A percentile compares a stretch with the other conserved stretches of the same genome.
phyloP scores from a whole-genome alignment of 805 yeast species.

The Yarrowia yakushimensis region DNA sequence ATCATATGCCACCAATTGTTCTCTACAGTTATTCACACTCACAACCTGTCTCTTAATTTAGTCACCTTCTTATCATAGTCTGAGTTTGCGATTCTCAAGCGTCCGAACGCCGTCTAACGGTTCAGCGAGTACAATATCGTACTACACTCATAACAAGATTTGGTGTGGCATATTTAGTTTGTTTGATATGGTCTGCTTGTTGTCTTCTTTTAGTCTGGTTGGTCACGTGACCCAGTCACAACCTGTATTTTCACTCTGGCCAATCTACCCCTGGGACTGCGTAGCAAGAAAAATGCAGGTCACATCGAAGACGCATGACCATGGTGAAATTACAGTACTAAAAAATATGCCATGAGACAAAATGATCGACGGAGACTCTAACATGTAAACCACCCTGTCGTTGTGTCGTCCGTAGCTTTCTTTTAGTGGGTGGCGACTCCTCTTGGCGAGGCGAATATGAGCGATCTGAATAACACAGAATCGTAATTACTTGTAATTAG shows the following conservation, averaged over 20 bases:
- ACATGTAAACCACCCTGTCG: too few relatives aligned
- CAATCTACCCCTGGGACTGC: too few relatives aligned
- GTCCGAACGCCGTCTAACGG: background rate
- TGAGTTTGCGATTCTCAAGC: background rate
- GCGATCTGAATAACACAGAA: too few relatives aligned
- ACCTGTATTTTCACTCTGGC: too few relatives aligned
- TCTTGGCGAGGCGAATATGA: background rate
- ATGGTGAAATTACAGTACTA: too few relatives aligned
- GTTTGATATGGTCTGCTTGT: too few relatives aligned
- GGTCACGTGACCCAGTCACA: background rate
- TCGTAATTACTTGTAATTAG: background rate
- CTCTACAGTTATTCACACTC: background rate
- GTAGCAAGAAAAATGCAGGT: background rate
- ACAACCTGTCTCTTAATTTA: background rate
- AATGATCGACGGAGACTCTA: too few relatives aligned
- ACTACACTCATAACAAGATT: too few relatives aligned
- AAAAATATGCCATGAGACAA: background rate
- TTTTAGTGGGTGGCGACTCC: background rate
- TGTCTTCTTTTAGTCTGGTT: background rate
- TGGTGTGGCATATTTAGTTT: too few relatives aligned
- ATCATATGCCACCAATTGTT: background rate
- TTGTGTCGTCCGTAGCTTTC: background rate
- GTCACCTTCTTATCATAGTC: conserved; percentile 11
- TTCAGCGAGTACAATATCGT: background rate
- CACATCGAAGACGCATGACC: too few relatives aligned